Percentiles rank a stretch among this genome's conserved stretches.
Evolutionary conservation across 83 land plant species (phyloP).

Genomic region (Picea mariana): DNA sequence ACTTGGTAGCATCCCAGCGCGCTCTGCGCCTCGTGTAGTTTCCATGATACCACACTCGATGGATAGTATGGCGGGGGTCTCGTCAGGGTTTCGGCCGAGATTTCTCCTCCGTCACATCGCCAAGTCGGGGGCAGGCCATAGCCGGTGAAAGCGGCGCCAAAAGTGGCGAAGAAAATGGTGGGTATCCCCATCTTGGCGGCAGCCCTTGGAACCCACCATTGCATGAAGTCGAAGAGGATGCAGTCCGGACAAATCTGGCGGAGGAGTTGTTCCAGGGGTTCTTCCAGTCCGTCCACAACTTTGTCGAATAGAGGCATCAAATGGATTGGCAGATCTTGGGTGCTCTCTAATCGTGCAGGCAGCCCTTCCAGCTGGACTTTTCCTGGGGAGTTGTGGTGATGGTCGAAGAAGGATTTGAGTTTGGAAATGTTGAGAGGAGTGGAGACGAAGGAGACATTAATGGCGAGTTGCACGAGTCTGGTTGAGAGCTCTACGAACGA

Average conservation of each 20-base stretch:
- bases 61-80: neutral
- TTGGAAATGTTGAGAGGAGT: slow-evolving; percentile 33
- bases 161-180: neutral
- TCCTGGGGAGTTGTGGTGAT: no score
- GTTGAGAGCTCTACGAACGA: no score
- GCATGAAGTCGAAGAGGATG: no score
- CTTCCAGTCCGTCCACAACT: no score
- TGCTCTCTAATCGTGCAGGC: no score
- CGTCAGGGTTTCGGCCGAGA: neutral
- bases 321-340: no score
- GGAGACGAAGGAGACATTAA: slow-evolving; percentile 8
- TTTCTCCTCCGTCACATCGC: neutral
- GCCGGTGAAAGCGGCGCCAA: slow-evolving; percentile 21
- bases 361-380: no score
- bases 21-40: neutral
- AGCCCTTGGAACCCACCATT: slow-evolving; percentile 36
- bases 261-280: no score
- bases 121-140: neutral
- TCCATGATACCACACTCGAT: neutral
- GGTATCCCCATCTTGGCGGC: slow-evolving; percentile 20
- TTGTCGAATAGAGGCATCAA: no score
- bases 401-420: no score
- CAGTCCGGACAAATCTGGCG: no score
- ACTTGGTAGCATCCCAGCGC: neutral
- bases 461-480: no score